Percentiles rank a stretch among this genome's conserved stretches.
Evolutionary conservation across 2,329 filamentous ascomycete genomes (phyloP).

Genomic region (Rutstroemia sp.): DNA sequence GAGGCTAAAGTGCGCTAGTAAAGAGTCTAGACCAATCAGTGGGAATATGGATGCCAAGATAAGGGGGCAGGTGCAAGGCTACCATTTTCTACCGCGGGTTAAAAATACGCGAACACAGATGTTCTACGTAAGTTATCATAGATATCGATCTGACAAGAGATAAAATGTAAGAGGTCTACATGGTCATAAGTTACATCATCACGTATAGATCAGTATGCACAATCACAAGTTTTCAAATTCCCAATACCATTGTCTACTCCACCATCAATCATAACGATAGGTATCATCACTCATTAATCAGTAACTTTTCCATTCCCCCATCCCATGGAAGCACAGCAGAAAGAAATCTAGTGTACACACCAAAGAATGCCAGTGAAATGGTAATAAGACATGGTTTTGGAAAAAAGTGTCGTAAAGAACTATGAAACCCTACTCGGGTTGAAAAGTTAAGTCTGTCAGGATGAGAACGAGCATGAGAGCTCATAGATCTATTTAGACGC

Average conservation of each 20-base stretch:
- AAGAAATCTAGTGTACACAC: conserved; percentile 32
- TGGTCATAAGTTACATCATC: neutral
- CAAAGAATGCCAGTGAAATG: conserved; percentile 31
- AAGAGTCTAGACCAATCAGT: conserved; percentile 4
- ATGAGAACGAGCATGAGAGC: conserved; percentile 17
- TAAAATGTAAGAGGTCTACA: no score
- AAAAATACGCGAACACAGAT: neutral
- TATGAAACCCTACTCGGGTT: conserved; percentile 22
- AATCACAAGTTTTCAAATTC: neutral
- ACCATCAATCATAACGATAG: conserved; percentile 18
- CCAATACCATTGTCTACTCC: conserved; percentile 7
- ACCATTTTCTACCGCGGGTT: no score
- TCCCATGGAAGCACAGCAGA: conserved; percentile 28
- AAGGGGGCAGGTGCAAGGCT: neutral
- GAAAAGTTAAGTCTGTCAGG: conserved; percentile 26
- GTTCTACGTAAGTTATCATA: no score
- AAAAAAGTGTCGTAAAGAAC: conserved; percentile 30
- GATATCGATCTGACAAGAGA: no score
- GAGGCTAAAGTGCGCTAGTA: conserved; percentile 1
- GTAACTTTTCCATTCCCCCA: conserved; percentile 29
- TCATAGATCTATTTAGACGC: conserved; percentile 20
- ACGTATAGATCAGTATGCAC: neutral
- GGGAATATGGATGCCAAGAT: neutral
- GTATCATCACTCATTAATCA: conserved; percentile 19
- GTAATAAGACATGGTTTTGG: conserved; percentile 31